Conservation (phyloP, 805 yeast genomes). For the Myxozyma neglecta region DNA sequence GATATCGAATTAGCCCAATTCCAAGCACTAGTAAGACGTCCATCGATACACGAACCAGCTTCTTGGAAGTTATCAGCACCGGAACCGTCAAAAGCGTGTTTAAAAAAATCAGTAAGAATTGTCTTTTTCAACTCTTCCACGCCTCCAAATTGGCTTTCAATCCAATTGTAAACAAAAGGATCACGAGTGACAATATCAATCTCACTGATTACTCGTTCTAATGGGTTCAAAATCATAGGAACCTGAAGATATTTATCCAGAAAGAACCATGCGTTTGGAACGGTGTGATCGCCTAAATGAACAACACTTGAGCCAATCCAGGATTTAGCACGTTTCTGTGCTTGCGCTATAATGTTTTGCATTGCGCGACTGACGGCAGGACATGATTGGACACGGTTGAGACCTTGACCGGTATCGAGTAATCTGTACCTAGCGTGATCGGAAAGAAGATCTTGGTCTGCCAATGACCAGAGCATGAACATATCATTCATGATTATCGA, state of each 20-base stretch:
- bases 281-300: constrained; percentile 80
- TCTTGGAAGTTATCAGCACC: constrained; percentile 83
- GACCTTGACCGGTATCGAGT: constrained; percentile 77
- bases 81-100: constrained; percentile 65
- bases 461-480: constrained; percentile 73
- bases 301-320: constrained; percentile 84
- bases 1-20: constrained; percentile 73
- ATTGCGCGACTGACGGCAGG: constrained; percentile 68
- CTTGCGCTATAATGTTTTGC: constrained; percentile 66
- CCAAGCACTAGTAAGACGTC: constrained; percentile 79
- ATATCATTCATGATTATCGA: constrained; percentile 74
- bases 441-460: constrained; percentile 68
- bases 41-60: constrained; percentile 84
- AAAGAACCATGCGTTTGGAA: constrained; percentile 78
- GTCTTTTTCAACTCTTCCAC: constrained; percentile 51
- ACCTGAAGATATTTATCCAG: constrained; percentile 78
- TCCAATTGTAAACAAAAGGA: constrained; percentile 50
- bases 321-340: constrained; percentile 55
- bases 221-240: constrained; percentile 73
- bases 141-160: constrained; percentile 58
- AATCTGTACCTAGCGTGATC: constrained; percentile 55
- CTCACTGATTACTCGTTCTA: constrained; percentile 57
- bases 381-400: constrained; percentile 72
- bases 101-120: constrained; percentile 50
- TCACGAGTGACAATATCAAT: constrained; percentile 57